Conservation (phyloP, 495 filamentous ascomycete species). For the Beverwykella pulmonaria region DNA sequence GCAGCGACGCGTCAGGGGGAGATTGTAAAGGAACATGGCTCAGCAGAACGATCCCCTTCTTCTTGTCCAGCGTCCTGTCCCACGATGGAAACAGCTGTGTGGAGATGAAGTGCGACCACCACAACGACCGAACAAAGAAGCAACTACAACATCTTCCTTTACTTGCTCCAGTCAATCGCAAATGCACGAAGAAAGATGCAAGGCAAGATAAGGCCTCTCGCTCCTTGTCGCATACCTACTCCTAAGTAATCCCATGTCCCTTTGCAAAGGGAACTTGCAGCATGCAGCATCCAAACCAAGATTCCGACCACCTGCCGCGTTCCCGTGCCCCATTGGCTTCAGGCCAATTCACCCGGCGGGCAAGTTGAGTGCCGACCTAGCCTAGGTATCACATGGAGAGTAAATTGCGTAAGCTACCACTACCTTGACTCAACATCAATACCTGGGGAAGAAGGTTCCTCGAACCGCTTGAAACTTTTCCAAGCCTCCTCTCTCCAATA, state of each 20-base stretch:
- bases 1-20: not conserved
- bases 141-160: no score
- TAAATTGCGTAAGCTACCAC: slow-evolving; percentile 24
- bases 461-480: slow-evolving; percentile 6
- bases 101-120: slow-evolving; percentile 23
- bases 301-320: not conserved
- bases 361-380: not conserved
- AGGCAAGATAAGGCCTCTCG: no score
- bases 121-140: not conserved
- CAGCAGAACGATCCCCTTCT: not conserved
- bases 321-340: slow-evolving; percentile 16
- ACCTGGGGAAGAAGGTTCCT: slow-evolving; percentile 2
- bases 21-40: slow-evolving; percentile 7
- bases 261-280: not conserved
- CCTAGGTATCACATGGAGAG: not conserved
- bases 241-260: not conserved
- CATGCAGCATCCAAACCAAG: not conserved
- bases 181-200: no score
- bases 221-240: no score
- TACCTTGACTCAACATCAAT: not conserved
- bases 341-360: slow-evolving; percentile 21
- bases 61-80: not conserved
- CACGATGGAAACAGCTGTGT: slow-evolving; percentile 2
- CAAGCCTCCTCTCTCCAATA: not conserved
- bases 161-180: no score